These are phyloP conservation scores for Umbilicus rupestris DNA, from an alignment of 164 flowering plant species.

Conservation along the genomic window DNA sequence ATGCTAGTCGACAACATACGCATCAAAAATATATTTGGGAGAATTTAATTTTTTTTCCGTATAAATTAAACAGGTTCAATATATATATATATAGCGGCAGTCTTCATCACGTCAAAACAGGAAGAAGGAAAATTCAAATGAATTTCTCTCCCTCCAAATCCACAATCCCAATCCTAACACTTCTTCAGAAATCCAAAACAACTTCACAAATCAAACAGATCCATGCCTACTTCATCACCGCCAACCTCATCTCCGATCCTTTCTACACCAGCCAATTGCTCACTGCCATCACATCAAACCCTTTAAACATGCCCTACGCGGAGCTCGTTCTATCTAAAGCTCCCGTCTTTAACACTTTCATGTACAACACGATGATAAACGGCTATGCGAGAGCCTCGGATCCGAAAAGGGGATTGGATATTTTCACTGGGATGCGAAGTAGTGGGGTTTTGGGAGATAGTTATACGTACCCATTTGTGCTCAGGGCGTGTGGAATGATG, in stretches of 20 bases:
- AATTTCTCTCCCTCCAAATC: not conserved
- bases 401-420: slow-evolving; percentile 3
- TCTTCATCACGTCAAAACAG: too few relatives aligned
- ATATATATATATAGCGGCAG: too few relatives aligned
- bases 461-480: slow-evolving; percentile 13
- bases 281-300: slow-evolving; percentile 2
- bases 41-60: too few relatives aligned
- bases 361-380: slow-evolving; percentile 14
- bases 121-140: not conserved
- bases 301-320: slow-evolving; percentile 8
- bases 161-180: not conserved
- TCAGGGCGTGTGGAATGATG: slow-evolving; percentile 10
- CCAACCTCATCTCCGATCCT: slow-evolving; percentile 10
- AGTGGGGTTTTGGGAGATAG: slow-evolving; percentile 7
- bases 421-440: slow-evolving; percentile 7
- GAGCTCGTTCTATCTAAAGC: slow-evolving; percentile 7
- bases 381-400: slow-evolving; percentile 7
- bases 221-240: slow-evolving; percentile 10
- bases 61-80: too few relatives aligned
- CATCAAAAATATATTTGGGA: too few relatives aligned
- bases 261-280: slow-evolving; percentile 11
- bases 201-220: slow-evolving; percentile 9
- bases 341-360: slow-evolving; percentile 8
- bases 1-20: too few relatives aligned
- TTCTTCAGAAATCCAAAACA: not conserved